A percentile compares a stretch with the other conserved stretches of the same genome.
phyloP scores from a whole-genome alignment of 1,284 basidiomycete species.

The Irpex rosettiformis region DNA sequence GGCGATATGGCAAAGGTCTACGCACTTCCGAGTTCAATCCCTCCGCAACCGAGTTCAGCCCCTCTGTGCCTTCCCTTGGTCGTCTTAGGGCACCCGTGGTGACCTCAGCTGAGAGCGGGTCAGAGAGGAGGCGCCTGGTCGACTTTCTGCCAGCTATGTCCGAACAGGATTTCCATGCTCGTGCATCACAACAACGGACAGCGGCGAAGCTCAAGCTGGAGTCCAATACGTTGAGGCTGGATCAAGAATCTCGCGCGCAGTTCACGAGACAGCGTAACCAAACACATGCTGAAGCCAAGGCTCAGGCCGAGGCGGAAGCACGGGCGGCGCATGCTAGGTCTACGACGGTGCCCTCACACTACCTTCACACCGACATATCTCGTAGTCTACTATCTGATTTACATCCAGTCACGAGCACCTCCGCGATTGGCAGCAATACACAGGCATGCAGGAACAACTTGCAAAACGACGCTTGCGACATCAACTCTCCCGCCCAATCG shows the following conservation, averaged over 20 bases:
- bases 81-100: not conserved
- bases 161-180: conserved; percentile 35
- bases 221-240: conserved; percentile 9
- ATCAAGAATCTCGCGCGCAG: conserved; percentile 15
- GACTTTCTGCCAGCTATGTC: conserved; percentile 31
- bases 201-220: conserved; percentile 7
- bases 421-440: not conserved
- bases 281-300: conserved; percentile 22
- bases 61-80: not conserved
- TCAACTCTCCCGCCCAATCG: conserved; percentile 4
- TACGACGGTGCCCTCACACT: conserved; percentile 27
- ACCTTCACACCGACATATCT: conserved; percentile 14
- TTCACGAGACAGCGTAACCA: conserved; percentile 26
- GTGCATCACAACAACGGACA: not conserved
- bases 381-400: conserved; percentile 1
- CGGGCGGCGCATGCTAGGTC: conserved; percentile 22
- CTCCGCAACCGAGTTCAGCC: conserved; percentile 8
- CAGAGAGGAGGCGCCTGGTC: conserved; percentile 16
- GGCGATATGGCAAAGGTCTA: not conserved
- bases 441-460: conserved; percentile 5
- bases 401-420: conserved; percentile 8
- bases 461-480: conserved; percentile 6
- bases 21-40: conserved; percentile 8
- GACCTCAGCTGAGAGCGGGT: not conserved
- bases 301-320: conserved; percentile 17